These are phyloP conservation scores for Aspergillus cavernicola DNA, from an alignment of 495 filamentous ascomycete genomes.

Conservation along the genomic window DNA sequence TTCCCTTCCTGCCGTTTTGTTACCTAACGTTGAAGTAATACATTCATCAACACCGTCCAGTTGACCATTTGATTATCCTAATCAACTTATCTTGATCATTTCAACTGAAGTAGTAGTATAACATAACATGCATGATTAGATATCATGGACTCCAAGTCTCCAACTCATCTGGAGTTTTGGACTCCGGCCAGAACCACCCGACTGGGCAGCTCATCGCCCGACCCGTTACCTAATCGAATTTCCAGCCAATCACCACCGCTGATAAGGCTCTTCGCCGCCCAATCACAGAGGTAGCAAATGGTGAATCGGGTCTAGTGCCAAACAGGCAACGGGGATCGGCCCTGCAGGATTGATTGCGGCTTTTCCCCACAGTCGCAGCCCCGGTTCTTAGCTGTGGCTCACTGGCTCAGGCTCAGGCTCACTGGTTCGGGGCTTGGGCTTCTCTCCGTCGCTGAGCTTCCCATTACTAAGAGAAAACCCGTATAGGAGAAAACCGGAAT, in stretches of 20 bases:
- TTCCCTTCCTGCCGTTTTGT: not conserved
- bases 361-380: conserved; percentile 21
- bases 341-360: conserved; percentile 25
- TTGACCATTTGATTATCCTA: not conserved
- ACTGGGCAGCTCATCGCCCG: too few relatives aligned
- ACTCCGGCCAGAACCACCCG: not conserved
- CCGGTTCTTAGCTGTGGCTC: conserved; percentile 7
- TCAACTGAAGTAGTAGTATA: too few relatives aligned
- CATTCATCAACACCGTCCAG: not conserved
- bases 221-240: not conserved
- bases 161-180: not conserved
- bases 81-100: too few relatives aligned
- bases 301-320: conserved; percentile 23
- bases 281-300: conserved; percentile 16
- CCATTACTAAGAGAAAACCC: not conserved
- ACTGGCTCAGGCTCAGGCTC: not conserved
- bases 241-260: conserved; percentile 22
- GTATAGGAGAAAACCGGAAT: not conserved
- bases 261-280: conserved; percentile 22
- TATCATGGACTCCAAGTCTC: not conserved
- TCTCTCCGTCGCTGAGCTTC: not conserved
- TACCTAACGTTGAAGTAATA: conserved; percentile 14
- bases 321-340: conserved; percentile 30
- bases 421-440: conserved; percentile 3
- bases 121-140: too few relatives aligned